A percentile compares a stretch with the other conserved stretches of the same genome.
phyloP scores from a whole-genome alignment of 805 yeast species.

The Sugiyamaella boreocaroliniensis region DNA sequence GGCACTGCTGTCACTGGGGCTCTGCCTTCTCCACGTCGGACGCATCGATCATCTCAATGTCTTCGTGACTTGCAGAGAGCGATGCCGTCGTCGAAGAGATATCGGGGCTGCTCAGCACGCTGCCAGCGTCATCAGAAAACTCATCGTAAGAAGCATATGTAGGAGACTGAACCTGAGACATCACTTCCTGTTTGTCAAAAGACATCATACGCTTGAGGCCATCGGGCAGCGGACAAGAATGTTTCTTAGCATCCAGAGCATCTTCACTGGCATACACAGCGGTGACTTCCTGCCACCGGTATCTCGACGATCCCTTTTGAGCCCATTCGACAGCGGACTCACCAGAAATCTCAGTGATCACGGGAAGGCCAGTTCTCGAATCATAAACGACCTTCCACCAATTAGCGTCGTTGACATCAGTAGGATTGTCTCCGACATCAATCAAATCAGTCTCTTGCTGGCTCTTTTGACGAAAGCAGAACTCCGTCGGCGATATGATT shows the following conservation, averaged over 20 bases:
- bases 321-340: constrained; percentile 16
- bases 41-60: neutral
- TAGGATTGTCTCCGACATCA: constrained; percentile 9
- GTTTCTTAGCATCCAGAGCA: constrained; percentile 12
- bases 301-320: constrained; percentile 13
- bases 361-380: neutral
- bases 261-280: constrained; percentile 17
- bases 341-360: constrained; percentile 1
- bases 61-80: neutral
- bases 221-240: constrained; percentile 5
- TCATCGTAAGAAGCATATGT: neutral
- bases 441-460: constrained; percentile 10
- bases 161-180: neutral
- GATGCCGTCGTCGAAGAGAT: neutral
- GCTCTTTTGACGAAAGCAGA: constrained; percentile 8
- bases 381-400: constrained; percentile 14
- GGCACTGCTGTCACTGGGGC: neutral
- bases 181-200: constrained; percentile 7
- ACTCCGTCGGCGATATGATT: constrained; percentile 20
- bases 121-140: neutral
- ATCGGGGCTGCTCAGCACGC: neutral
- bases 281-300: constrained; percentile 22
- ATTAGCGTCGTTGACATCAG: neutral
- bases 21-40: neutral
- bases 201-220: constrained; percentile 11